Evolutionary conservation across 306 rosid species (phyloP).

Genomic region (Luffa aegyptiaca): DNA sequence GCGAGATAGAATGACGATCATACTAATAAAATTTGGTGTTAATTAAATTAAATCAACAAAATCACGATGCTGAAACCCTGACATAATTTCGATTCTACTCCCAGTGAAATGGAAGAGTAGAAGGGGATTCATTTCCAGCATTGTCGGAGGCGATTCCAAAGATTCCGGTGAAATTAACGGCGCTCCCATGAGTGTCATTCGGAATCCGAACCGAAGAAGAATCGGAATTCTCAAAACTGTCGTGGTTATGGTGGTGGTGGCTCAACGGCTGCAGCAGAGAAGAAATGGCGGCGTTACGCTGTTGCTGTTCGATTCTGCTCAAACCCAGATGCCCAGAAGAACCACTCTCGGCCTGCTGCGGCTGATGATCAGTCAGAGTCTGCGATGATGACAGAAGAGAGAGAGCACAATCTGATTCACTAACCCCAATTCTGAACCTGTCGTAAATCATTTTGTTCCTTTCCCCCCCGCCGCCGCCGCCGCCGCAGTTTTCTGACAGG

Average conservation of each 20-base stretch:
- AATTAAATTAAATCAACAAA: no score
- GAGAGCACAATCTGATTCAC: constrained; percentile 12
- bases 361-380: not conserved
- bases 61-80: not conserved
- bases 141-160: constrained; percentile 14
- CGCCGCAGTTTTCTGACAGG: not conserved
- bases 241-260: not conserved
- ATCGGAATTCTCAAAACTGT: not conserved
- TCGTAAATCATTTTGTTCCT: constrained; percentile 5
- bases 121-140: constrained; percentile 22
- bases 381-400: constrained; percentile 9
- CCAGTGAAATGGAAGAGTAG: constrained; percentile 70
- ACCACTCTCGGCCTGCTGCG: not conserved
- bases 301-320: not conserved
- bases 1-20: no score
- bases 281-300: not conserved
- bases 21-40: not conserved
- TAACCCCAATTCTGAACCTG: not conserved
- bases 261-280: not conserved
- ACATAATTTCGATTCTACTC: constrained; percentile 17
- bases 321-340: not conserved
- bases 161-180: constrained; percentile 31
- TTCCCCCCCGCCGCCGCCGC: not conserved
- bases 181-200: not conserved
- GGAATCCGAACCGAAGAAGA: not conserved